phyloP scores from a whole-genome alignment of 257 asterid genomes.

The Solanum piurae region DNA sequence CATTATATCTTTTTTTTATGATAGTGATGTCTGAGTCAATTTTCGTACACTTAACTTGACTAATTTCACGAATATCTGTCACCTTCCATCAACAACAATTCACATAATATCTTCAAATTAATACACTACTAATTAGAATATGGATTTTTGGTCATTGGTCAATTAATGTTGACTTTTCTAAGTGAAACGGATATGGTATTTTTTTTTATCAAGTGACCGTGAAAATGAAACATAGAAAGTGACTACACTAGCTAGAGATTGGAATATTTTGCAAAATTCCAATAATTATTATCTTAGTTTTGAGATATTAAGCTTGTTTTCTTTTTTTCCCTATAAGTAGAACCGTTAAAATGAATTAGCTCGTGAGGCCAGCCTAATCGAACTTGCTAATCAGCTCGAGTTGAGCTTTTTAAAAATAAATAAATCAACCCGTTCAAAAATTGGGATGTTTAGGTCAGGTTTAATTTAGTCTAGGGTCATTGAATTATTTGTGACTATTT shows the following conservation, averaged over 20 bases:
- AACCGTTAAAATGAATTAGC: background rate
- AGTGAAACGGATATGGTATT: background rate
- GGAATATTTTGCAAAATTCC: background rate
- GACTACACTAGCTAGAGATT: background rate
- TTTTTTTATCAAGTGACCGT: background rate
- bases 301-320: too few species aligned
- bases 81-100: fast-evolving
- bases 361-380: background rate
- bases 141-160: background rate
- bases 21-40: too few species aligned
- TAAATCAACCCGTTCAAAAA: background rate
- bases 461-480: too few species aligned
- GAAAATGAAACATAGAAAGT: background rate
- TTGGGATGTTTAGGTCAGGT: too few species aligned
- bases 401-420: background rate
- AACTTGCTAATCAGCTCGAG: background rate
- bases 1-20: background rate
- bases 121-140: background rate
- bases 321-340: background rate
- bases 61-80: too few species aligned
- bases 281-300: background rate
- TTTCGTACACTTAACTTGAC: fast-evolving
- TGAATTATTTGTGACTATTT: too few species aligned
- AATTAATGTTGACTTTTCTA: background rate
- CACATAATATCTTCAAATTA: background rate